Evolutionary conservation across 1,284 basidiomycete species (phyloP).

Genomic region (Cystobasidiaceae sp.): DNA sequence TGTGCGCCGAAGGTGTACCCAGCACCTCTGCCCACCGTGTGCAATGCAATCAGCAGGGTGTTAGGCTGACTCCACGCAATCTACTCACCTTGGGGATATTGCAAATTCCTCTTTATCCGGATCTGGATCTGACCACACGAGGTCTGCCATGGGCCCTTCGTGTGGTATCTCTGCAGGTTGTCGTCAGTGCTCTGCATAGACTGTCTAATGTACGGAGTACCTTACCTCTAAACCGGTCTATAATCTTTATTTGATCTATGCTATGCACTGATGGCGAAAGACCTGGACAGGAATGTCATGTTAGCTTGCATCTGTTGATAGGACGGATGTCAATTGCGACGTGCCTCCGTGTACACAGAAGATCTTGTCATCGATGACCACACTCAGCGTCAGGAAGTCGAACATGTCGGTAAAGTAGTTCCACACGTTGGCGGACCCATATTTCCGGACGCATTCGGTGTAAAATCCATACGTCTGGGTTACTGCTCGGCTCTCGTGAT

Average conservation of each 20-base stretch:
- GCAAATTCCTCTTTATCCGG: constrained; percentile 99
- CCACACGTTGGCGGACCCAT: constrained; percentile 94
- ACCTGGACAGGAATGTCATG: constrained; percentile 53
- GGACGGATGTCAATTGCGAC: constrained; percentile 34
- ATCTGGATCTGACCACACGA: constrained; percentile 99
- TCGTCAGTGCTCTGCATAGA: neutral
- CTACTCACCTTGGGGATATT: constrained; percentile 81
- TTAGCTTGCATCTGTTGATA: neutral
- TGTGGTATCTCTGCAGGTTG: constrained; percentile 81
- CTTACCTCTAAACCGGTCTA: constrained; percentile 90
- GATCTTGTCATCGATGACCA: constrained; percentile 98
- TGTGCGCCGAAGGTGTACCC: constrained; percentile 98
- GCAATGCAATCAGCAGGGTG: constrained; percentile 31
- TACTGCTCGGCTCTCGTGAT: constrained; percentile 96
- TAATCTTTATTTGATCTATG: constrained; percentile 98
- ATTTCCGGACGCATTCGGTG: constrained; percentile 95
- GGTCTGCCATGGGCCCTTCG: constrained; percentile 99
- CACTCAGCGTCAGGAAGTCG: constrained; percentile 93
- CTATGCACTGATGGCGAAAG: constrained; percentile 97
- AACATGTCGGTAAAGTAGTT: constrained; percentile 99
- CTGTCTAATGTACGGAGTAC: neutral
- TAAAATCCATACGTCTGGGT: constrained; percentile 99
- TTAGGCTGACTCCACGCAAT: constrained; percentile 30
- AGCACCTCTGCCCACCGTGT: constrained; percentile 87
- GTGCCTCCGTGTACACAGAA: constrained; percentile 97